Evolutionary conservation across 768 basidiomycete species (phyloP).

Genomic region (Lentinus tigrinus): DNA sequence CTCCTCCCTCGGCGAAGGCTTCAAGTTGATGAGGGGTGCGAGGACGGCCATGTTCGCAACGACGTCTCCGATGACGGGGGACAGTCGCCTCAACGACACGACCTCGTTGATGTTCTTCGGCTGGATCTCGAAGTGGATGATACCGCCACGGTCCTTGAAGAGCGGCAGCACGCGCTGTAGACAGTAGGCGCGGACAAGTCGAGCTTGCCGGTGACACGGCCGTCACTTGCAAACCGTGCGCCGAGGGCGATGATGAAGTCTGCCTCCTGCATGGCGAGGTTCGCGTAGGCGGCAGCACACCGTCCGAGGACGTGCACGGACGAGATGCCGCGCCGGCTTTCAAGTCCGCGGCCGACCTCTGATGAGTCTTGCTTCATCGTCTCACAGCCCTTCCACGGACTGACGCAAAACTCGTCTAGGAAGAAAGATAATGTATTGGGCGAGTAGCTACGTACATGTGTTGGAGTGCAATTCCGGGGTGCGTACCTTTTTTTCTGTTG

Average conservation of each 20-base stretch:
- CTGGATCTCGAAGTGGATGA: slow-evolving; percentile 98
- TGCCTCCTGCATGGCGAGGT: slow-evolving; percentile 95
- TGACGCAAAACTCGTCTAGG: too few relatives aligned
- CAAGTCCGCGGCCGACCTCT: too few relatives aligned
- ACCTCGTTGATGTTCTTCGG: slow-evolving; percentile 99
- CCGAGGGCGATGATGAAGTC: slow-evolving; percentile 98
- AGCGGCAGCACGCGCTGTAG: slow-evolving; percentile 85
- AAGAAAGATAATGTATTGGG: too few relatives aligned
- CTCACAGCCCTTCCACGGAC: too few relatives aligned
- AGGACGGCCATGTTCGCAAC: slow-evolving; percentile 77
- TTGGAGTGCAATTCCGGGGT: too few relatives aligned
- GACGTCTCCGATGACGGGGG: slow-evolving; percentile 93
- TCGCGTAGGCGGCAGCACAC: slow-evolving; percentile 99
- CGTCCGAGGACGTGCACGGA: too few relatives aligned
- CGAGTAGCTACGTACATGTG: too few relatives aligned
- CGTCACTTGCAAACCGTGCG: slow-evolving; percentile 94
- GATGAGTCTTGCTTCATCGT: too few relatives aligned
- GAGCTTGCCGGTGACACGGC: slow-evolving; percentile 93
- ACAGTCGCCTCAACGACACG: slow-evolving; percentile 90
- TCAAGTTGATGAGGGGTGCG: slow-evolving; percentile 80
- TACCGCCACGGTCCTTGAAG: slow-evolving; percentile 84
- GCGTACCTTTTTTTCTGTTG: too few relatives aligned
- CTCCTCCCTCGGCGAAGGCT: slow-evolving; percentile 55
- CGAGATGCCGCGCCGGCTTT: too few relatives aligned
- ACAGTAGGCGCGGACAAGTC: slow-evolving; percentile 89